Percentiles rank a stretch among this genome's conserved stretches.
Conservation (phyloP, 2,329 filamentous ascomycete genomes). For the Stemphylium lycopersici region DNA sequence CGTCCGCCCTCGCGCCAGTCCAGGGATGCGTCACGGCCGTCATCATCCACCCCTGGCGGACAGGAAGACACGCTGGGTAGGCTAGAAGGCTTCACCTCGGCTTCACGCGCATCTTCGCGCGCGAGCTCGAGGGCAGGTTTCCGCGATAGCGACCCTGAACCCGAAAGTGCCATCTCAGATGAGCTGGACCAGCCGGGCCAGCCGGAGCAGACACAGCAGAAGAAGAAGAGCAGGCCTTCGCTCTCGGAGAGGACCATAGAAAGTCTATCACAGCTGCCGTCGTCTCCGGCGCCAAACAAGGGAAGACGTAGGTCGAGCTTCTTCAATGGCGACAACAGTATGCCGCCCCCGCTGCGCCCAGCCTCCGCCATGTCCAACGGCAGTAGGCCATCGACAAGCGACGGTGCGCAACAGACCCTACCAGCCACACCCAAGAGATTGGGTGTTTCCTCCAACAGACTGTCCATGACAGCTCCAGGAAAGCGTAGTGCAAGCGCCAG, state of each 20-base stretch:
- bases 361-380: conserved; percentile 64
- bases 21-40: conserved; percentile 24
- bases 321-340: conserved; percentile 68
- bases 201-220: conserved; percentile 20
- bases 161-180: conserved; percentile 20
- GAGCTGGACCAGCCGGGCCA: conserved; percentile 13
- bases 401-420: conserved; percentile 41
- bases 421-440: conserved; percentile 41
- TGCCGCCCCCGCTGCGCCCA: conserved; percentile 68
- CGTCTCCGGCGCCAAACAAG: conserved; percentile 69
- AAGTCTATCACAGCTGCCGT: conserved; percentile 77
- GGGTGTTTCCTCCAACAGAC: conserved; percentile 20
- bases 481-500: conserved; percentile 46
- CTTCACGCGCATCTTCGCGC: conserved; percentile 51
- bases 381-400: conserved; percentile 58
- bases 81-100: conserved; percentile 51
- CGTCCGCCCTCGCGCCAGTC: conserved; percentile 45
- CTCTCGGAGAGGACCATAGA: conserved; percentile 86
- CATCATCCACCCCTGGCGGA: conserved; percentile 14
- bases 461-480: conserved; percentile 45
- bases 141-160: conserved; percentile 39
- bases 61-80: conserved; percentile 52
- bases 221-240: conserved; percentile 59
- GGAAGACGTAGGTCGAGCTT: conserved; percentile 72
- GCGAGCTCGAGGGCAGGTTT: conserved; percentile 46